Conservation (phyloP, 108 stramenopile species). For the Nannochloropsis salina region DNA sequence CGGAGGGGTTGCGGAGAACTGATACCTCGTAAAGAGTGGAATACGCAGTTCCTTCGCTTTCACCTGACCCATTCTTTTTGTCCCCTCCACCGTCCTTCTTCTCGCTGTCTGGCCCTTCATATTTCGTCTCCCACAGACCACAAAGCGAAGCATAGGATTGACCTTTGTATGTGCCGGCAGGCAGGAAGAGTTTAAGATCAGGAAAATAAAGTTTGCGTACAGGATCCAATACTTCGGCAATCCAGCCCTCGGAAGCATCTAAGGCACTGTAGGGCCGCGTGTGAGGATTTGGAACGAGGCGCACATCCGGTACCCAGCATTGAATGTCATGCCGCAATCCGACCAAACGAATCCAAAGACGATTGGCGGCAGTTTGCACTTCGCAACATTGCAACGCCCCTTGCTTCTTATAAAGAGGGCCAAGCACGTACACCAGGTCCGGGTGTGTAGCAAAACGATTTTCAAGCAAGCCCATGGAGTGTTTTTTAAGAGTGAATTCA, state of each 20-base stretch:
- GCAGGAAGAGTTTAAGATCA: constrained; percentile 74
- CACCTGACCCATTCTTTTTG: background rate
- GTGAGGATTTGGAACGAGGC: constrained; percentile 58
- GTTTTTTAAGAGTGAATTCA: constrained; percentile 95
- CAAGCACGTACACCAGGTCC: constrained; percentile 64
- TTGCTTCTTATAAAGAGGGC: constrained; percentile 6
- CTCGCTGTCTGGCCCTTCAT: constrained; percentile 22
- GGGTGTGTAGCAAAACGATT: constrained; percentile 73
- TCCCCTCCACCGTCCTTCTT: background rate
- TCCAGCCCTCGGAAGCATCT: constrained; percentile 79
- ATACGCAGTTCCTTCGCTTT: background rate
- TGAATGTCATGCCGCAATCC: constrained; percentile 91
- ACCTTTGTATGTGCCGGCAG: constrained; percentile 66
- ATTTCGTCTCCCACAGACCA: constrained; percentile 64
- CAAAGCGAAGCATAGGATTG: constrained; percentile 73
- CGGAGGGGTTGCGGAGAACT: constrained; percentile 82
- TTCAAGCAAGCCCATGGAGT: constrained; percentile 91
- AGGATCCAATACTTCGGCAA: constrained; percentile 73
- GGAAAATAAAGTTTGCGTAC: constrained; percentile 70
- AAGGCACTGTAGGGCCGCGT: constrained; percentile 73
- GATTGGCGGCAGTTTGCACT: constrained; percentile 86
- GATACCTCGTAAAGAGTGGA: constrained; percentile 88
- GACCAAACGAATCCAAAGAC: constrained; percentile 91
- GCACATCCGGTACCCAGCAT: constrained; percentile 50
- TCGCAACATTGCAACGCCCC: constrained; percentile 69